Evolutionary conservation across 768 basidiomycete genomes (phyloP).

Genomic region (Mycena rosella): DNA sequence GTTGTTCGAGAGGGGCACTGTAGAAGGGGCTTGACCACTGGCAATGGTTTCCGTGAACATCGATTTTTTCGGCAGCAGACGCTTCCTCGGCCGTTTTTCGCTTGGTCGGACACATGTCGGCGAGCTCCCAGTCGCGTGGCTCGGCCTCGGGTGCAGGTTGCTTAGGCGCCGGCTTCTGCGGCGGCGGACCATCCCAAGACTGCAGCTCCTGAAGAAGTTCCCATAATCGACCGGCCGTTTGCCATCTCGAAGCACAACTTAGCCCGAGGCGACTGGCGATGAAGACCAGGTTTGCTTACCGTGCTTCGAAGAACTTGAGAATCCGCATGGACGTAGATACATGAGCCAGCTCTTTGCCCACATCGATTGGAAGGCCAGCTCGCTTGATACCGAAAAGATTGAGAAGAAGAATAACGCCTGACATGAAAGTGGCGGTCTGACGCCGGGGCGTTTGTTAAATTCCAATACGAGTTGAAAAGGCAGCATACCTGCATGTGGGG

Average conservation of each 20-base stretch:
- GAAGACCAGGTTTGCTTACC: constrained; percentile 21
- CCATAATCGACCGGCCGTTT: constrained; percentile 34
- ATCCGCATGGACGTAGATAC: constrained; percentile 55
- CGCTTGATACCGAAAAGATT: constrained; percentile 56
- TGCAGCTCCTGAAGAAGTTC: constrained; percentile 33
- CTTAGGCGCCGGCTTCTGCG: constrained; percentile 6
- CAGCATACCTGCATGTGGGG: constrained; percentile 29
- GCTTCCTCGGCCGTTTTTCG: constrained; percentile 4
- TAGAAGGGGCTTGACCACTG: neutral
- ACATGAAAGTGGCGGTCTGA: constrained; percentile 18
- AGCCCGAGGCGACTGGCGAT: too few species aligned
- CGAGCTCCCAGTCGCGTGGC: neutral
- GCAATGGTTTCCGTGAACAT: constrained; percentile 7
- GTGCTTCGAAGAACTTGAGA: constrained; percentile 33
- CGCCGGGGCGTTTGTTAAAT: too few species aligned
- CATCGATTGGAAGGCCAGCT: constrained; percentile 45
- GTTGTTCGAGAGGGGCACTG: neutral
- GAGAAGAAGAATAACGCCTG: constrained; percentile 60
- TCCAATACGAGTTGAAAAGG: neutral
- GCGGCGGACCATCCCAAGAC: constrained; percentile 36
- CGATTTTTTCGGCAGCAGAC: constrained; percentile 5
- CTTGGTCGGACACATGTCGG: constrained; percentile 31
- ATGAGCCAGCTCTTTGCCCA: constrained; percentile 51
- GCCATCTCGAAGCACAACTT: constrained; percentile 22
- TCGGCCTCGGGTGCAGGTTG: neutral